Evolutionary conservation across 257 asterid genomes (phyloP), one percentile per base, ranked within the genome.

Genomic region (Solanum peruvianum): DNA sequence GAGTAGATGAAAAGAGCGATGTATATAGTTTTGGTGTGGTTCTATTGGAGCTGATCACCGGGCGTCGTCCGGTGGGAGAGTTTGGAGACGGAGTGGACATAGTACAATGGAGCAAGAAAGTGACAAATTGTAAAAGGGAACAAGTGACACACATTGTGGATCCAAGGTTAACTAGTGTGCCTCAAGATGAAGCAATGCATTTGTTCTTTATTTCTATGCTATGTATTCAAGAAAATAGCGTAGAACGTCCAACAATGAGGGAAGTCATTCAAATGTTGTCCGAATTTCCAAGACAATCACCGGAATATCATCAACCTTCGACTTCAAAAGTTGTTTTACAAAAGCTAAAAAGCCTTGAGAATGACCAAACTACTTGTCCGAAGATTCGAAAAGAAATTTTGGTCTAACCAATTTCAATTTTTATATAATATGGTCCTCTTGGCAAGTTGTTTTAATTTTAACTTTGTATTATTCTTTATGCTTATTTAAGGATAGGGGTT

Each of bases 241-340:
- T 96, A 73, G 98, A 96, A 86, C 91, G 99, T 33, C 99, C 99
- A 47, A 92, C 96, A 56, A 94, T 95, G 99, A 90, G 99, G 33
- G 97, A 93, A 89, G 99, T 96, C 47, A 97, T 95, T 90, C 98
- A 96, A 89, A 96, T 96, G 98, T 89, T 96, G 23, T 94, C 97
- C 4, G 98, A 96, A 86, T 94, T 89, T 71, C 96, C 98, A 2
- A 94, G 92, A 27, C 93, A 91, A 21, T 90, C 93, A 14, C 92
- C 91, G 0, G 93, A 93, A 33, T 77, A 83, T 15, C 89, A 83
- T 11, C 90, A 76, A 49, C 83, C 94, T 4, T 91, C 98, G 16
- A 90, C 96, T 33, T 88, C 91, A 0, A 66, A 83, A 6, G 25
- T 76, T 10, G 27, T 80, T 41, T 10, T 45, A 45, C 87, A 81